A percentile compares a stretch with the other conserved stretches of the same genome.
Conservation (phyloP, 306 rosid genomes). For the Biancaea sappan region DNA sequence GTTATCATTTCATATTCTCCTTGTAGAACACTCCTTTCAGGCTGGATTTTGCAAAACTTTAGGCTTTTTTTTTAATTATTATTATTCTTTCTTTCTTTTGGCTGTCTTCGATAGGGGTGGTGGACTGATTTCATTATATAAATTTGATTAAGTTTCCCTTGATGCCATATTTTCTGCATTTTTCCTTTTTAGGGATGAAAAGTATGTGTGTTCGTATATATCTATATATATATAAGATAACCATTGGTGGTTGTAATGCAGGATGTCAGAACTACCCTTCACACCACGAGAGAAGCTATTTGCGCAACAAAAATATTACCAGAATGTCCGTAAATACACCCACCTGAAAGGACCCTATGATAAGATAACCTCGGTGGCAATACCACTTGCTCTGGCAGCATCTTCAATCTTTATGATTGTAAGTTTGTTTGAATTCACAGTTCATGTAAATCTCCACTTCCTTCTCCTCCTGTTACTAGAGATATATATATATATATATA, state of each 20-base stretch:
- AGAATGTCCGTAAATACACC: constrained; percentile 64
- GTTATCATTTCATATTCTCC: background rate
- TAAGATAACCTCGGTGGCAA: constrained; percentile 90
- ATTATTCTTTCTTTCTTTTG: too few species aligned
- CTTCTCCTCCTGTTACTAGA: background rate
- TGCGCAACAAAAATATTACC: constrained; percentile 76
- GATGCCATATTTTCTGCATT: background rate
- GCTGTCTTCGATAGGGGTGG: background rate
- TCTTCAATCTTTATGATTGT: constrained; percentile 70
- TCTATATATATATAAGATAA: constrained; percentile 13
- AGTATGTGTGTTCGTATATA: too few species aligned
- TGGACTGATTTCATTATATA: background rate
- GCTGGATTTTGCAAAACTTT: background rate
- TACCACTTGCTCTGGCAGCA: constrained; percentile 82
- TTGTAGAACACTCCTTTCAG: background rate
- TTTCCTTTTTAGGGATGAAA: too few species aligned
- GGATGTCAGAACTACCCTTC: constrained; percentile 88
- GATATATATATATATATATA: too few species aligned
- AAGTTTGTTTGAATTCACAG: constrained; percentile 37
- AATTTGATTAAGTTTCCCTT: constrained; percentile 17
- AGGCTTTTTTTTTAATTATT: background rate
- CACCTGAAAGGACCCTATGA: constrained; percentile 82
- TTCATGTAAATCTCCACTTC: too few species aligned
- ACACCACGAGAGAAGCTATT: constrained; percentile 78
- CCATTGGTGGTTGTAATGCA: constrained; percentile 29